A percentile compares a stretch with the other conserved stretches of the same genome.
Evolutionary conservation across 768 basidiomycete genomes (phyloP).

Genomic region (Dioszegia aurantiaca): DNA sequence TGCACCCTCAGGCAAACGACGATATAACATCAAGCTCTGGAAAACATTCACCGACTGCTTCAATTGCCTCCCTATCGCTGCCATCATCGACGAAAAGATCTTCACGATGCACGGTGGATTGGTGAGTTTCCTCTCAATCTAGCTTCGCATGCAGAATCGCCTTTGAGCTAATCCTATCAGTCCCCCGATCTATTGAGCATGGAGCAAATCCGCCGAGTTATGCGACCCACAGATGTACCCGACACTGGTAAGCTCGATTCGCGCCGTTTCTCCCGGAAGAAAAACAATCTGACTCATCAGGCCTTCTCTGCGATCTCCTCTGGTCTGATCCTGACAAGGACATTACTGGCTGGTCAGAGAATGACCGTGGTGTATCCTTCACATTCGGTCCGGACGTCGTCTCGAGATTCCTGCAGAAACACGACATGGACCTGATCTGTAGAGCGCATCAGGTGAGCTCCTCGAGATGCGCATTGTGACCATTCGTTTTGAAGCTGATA

Average conservation of each 20-base stretch:
- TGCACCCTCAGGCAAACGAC: constrained; percentile 81
- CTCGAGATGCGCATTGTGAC: not conserved
- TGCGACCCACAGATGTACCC: constrained; percentile 98
- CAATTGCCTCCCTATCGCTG: constrained; percentile 98
- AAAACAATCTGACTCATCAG: constrained; percentile 54
- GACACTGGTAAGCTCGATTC: constrained; percentile 73
- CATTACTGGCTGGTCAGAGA: constrained; percentile 99
- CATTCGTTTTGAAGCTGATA: constrained; percentile 7
- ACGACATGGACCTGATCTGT: constrained; percentile 99
- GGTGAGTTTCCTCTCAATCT: constrained; percentile 29
- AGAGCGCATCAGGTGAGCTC: constrained; percentile 86
- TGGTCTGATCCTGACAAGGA: constrained; percentile 99
- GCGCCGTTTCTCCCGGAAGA: not conserved
- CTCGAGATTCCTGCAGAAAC: constrained; percentile 95
- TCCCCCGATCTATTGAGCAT: constrained; percentile 97
- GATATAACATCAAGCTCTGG: constrained; percentile 99
- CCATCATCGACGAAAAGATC: constrained; percentile 99
- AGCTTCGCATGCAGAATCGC: not conserved
- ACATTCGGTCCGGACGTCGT: constrained; percentile 99
- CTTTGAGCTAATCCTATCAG: constrained; percentile 23
- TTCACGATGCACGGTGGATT: constrained; percentile 99
- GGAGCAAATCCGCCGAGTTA: constrained; percentile 99
- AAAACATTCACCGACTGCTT: constrained; percentile 99
- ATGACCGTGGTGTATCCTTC: constrained; percentile 97
- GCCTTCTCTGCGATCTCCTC: constrained; percentile 88